Base-by-base conservation (phyloP, 2,329 filamentous ascomycete species). In the Epichloe aotearoae region DNA sequence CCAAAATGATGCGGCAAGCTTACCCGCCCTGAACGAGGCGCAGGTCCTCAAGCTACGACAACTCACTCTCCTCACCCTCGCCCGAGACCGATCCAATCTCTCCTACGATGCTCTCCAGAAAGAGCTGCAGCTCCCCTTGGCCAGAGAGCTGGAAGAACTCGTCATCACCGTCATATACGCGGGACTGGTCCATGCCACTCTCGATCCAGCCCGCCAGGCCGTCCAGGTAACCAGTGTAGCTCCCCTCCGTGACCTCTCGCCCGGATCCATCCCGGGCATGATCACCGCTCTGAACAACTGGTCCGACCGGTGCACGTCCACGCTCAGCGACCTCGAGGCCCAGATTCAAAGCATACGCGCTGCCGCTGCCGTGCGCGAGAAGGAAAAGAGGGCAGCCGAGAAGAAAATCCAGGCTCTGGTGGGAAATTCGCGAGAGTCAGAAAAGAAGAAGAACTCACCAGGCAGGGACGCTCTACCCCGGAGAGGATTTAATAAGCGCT, bases 41-140 rank as follows among this genome's bases (percentile, higher is more conserved):
- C 93, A 98, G 71, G 70, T 75, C 42, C 77, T 83, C 56, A 98
- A 98, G 71, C 85, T 98, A 42, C 86, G 88, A 50, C 88, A 96
- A 62, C 84, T 98, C 39, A 88, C 89, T 19, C 80, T 98, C 54
- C 76, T 98, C 44, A 84, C 87, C 0, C 81, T 96, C 54, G 84
- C 88, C 52, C 77, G 80, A 54, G 78, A 84, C 55, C 74, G 77
- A 45, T 66, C 71, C 50, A 79, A 81, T 61, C 81, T 97, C 23
- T 84, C 78, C 48, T 98, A 98, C 69, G 63, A 72, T 19, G 72
- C 77, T 34, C 80, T 97, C 20, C 79, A 83, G 60, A 57, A 65
- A 6, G 73, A 77, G 1, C 80, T 98, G 43, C 79, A 76, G 50
- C 80, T 97, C 15, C 62, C 76, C 33, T 79, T 77, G 36, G 64